phyloP scores from a whole-genome alignment of 495 filamentous ascomycete species.

The Penicillium psychrofluorescens region DNA sequence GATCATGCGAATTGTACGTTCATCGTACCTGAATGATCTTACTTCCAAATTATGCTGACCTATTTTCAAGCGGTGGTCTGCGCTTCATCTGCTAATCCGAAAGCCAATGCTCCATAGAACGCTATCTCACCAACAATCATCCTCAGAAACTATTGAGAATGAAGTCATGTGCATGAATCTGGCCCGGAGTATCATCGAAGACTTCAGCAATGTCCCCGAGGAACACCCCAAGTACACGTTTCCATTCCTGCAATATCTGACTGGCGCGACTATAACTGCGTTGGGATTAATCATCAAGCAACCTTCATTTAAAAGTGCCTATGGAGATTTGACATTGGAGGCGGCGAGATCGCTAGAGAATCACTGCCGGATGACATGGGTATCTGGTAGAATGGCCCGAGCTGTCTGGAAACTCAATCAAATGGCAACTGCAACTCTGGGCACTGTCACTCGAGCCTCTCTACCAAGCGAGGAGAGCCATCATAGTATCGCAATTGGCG shows the following conservation, averaged over 20 bases:
- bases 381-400: constrained; percentile 18
- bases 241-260: constrained; percentile 19
- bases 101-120: constrained; percentile 15
- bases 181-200: constrained; percentile 10
- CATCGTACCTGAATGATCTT: neutral
- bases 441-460: too few relatives aligned
- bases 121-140: neutral
- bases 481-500: too few relatives aligned
- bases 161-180: constrained; percentile 18
- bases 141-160: constrained; percentile 8
- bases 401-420: constrained; percentile 18
- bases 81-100: constrained; percentile 15
- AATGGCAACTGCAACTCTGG: constrained; percentile 9
- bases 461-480: too few relatives aligned
- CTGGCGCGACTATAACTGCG: constrained; percentile 13
- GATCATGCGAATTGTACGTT: constrained; percentile 20
- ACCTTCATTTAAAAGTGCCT: constrained; percentile 7
- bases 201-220: constrained; percentile 15
- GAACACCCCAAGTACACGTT: constrained; percentile 19
- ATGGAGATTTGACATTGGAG: constrained; percentile 7
- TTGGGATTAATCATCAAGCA: constrained; percentile 17
- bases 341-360: constrained; percentile 11
- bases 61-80: constrained; percentile 14
- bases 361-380: constrained; percentile 20
- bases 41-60: neutral